Conservation (phyloP, 2,329 filamentous ascomycete species). For the Cercospora berteroae region DNA sequence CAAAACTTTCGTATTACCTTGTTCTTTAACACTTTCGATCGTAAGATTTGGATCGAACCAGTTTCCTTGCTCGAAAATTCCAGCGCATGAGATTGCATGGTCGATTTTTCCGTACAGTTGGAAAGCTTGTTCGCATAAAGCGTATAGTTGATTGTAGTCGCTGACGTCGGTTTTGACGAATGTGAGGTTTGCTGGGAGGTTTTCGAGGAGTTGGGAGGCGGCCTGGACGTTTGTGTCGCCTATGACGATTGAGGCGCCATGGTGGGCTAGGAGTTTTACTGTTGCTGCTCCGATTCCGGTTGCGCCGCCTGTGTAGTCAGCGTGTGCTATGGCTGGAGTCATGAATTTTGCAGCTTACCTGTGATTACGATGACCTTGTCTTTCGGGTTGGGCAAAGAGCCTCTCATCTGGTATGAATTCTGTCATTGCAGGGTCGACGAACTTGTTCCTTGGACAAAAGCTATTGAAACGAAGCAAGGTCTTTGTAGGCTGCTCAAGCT, state of each 20-base stretch:
- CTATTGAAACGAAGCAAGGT: neutral
- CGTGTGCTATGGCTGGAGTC: neutral
- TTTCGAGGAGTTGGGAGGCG: constrained; percentile 4
- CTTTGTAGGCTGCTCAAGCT: too few species aligned
- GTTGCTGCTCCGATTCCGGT: constrained; percentile 48
- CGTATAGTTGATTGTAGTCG: constrained; percentile 47
- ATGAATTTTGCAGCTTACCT: constrained; percentile 20
- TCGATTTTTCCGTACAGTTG: constrained; percentile 49
- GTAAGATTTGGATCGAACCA: constrained; percentile 49
- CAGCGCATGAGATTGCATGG: constrained; percentile 51
- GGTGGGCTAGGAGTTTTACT: constrained; percentile 41
- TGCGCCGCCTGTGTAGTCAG: constrained; percentile 37
- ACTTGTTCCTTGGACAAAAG: neutral
- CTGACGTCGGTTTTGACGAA: constrained; percentile 50
- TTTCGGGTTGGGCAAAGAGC: constrained; percentile 24
- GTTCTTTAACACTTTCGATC: constrained; percentile 43
- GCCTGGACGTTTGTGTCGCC: constrained; percentile 39
- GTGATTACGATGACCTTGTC: constrained; percentile 38
- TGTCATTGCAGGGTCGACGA: constrained; percentile 9
- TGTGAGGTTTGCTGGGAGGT: constrained; percentile 20
- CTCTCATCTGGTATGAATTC: constrained; percentile 16
- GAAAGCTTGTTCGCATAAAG: constrained; percentile 49
- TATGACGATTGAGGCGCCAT: constrained; percentile 46
- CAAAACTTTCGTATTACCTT: constrained; percentile 41
- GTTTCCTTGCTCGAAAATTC: constrained; percentile 45